Evolutionary conservation across 139 green algal species (phyloP), one percentile per base, ranked within the genome.

Genomic region (Chlamydomonas sp.): DNA sequence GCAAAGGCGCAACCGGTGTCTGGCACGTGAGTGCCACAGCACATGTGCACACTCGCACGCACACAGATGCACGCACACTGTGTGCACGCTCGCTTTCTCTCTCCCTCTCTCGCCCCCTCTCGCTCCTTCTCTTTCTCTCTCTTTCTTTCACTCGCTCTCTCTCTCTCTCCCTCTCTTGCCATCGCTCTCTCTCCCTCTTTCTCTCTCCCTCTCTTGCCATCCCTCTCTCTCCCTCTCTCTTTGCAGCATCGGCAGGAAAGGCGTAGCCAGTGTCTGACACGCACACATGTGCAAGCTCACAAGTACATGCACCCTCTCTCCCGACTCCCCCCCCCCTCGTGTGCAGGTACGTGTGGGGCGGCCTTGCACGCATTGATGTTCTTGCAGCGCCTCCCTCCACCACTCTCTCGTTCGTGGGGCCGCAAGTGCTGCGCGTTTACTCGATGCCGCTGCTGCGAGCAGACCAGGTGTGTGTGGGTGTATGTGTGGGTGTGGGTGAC

Each of bases 331-430:
- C 13, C 16, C 20, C 16, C 43, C 43, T 26, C 13, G 43, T 54
- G 10, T 6, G 10, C 60, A 68, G 31, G 8, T 68, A 68, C 24
- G 36, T 81, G 36, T 96, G 90, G 88, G 82, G 86, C 13, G 79
- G 74, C n/a, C 57, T 96, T 28, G 76, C 77, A 1, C 75, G 88
- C 16, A 50, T 96, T 8, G 87, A 96, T 64, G 67, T 96, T n/a
- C 28, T 90, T 30, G 66, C 49, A 1, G 85, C 73, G 29, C 85
- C 88, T 3, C 35, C 58, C 0, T 58, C 65, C 26, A 82, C 74
- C 1, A 22, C 36, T 39, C 75, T 92, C 1, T 73, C 77, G 31
- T 95, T 95, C 63, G 88, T 83, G 63, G 84, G 84, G 5, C 79
- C 84, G 0, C 29, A 47, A 16, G 54, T 48, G 20, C 67, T 73